Conservation (phyloP, 2,329 filamentous ascomycete genomes). For the Erysiphe pulchra region DNA sequence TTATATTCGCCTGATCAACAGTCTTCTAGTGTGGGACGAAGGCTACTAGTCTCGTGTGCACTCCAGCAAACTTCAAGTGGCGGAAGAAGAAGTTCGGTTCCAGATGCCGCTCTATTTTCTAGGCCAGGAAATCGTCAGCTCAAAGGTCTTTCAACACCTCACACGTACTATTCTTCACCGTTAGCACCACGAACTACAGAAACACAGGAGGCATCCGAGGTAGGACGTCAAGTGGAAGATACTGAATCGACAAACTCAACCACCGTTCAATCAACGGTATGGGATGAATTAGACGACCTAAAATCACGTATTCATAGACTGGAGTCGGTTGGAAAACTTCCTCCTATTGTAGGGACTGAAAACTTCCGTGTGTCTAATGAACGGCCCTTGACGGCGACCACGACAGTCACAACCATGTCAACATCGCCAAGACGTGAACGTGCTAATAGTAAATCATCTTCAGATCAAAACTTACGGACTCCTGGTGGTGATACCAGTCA, state of each 20-base stretch:
- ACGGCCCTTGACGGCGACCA: conserved; percentile 71
- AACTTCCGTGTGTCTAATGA: conserved; percentile 39
- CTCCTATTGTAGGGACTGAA: conserved; percentile 56
- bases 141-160: conserved; percentile 11
- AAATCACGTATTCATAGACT: conserved; percentile 81
- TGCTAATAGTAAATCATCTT: conserved; percentile 19
- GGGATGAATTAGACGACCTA: conserved; percentile 90
- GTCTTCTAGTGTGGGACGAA: background rate
- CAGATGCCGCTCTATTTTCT: conserved; percentile 6
- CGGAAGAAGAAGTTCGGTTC: conserved; percentile 8
- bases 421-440: conserved; percentile 59
- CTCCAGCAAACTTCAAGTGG: conserved; percentile 2
- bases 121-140: conserved; percentile 13
- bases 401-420: conserved; percentile 72
- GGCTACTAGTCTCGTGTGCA: background rate
- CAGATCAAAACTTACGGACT: conserved; percentile 13
- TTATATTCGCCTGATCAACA: too few species aligned
- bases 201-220: conserved; percentile 17
- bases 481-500: conserved; percentile 37
- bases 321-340: conserved; percentile 70
- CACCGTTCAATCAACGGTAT: conserved; percentile 74
- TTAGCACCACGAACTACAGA: conserved; percentile 23
- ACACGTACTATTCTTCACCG: conserved; percentile 27
- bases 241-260: conserved; percentile 64
- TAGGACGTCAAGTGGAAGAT: conserved; percentile 27